These are phyloP conservation scores for Plasmodium yoelii DNA, from an alignment of 169 alveolate species.

Conservation along the genomic window DNA sequence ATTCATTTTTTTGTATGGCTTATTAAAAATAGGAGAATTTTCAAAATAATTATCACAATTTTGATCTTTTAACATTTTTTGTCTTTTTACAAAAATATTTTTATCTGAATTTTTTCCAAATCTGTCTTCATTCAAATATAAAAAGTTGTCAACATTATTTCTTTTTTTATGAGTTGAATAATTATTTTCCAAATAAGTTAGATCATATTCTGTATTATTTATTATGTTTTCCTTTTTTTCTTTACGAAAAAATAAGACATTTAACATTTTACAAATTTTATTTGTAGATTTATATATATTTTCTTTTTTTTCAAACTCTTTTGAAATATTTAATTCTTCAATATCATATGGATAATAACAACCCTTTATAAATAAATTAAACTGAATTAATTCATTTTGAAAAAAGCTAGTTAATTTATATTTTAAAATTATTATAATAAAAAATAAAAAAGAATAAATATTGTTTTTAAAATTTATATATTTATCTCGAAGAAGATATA, in stretches of 20 bases:
- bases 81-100: conserved; percentile 13
- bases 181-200: neutral
- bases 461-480: conserved; percentile 26
- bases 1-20: too few species aligned
- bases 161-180: neutral
- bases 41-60: neutral
- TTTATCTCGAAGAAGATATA: conserved; percentile 43
- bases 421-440: conserved; percentile 11
- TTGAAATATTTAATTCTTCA: neutral
- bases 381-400: conserved; percentile 12
- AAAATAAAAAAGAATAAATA: conserved; percentile 43
- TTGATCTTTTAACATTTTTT: conserved; percentile 1
- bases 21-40: too few species aligned
- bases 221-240: neutral
- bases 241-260: neutral
- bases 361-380: neutral
- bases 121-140: conserved; percentile 4
- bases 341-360: neutral
- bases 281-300: neutral
- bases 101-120: conserved; percentile 3
- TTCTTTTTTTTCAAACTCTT: neutral
- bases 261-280: neutral
- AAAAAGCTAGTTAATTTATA: conserved; percentile 13
- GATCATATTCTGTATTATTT: neutral
- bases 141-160: neutral